Conservation (phyloP, 2,329 filamentous ascomycete genomes). For the Ceratocystis smalleyi region DNA sequence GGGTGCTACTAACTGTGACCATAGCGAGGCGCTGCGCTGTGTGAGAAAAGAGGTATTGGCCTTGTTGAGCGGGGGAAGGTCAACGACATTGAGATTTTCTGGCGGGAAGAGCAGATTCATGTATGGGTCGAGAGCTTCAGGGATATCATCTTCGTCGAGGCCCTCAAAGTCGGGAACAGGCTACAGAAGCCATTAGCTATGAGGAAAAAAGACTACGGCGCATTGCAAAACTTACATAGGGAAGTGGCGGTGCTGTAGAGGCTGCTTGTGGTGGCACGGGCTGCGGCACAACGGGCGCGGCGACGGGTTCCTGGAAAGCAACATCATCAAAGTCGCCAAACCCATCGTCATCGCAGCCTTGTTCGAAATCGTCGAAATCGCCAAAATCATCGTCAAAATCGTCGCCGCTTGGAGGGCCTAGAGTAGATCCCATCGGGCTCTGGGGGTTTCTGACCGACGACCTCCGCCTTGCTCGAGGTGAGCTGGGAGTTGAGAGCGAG, state of each 20-base stretch:
- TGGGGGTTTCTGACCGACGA: conserved; percentile 11
- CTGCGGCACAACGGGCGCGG: conserved; percentile 21
- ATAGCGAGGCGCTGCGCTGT: conserved; percentile 74
- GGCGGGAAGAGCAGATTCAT: conserved; percentile 50
- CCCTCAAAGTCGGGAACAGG: conserved; percentile 53
- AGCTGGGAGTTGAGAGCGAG: conserved; percentile 19
- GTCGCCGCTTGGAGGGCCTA: conserved; percentile 21
- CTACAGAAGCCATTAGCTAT: conserved; percentile 25
- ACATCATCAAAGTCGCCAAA: conserved; percentile 56
- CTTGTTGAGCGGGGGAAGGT: conserved; percentile 35
- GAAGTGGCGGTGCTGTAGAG: conserved; percentile 27
- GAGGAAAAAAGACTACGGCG: neutral
- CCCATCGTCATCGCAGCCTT: conserved; percentile 39
- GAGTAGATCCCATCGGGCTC: conserved; percentile 17
- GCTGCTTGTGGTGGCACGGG: conserved; percentile 18
- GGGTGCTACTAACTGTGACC: conserved; percentile 90
- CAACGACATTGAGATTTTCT: conserved; percentile 36
- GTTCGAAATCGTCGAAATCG: conserved; percentile 49
- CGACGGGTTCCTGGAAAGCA: conserved; percentile 44
- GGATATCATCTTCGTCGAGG: conserved; percentile 44
- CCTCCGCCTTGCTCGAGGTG: conserved; percentile 8
- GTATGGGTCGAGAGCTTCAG: conserved; percentile 47
- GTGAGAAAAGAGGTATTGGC: conserved; percentile 61
- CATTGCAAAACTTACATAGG: conserved; percentile 28
- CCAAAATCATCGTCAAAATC: conserved; percentile 47